Evolutionary conservation across 108 stramenopile genomes (phyloP).

Genomic region (Nannochloropsis granulata): DNA sequence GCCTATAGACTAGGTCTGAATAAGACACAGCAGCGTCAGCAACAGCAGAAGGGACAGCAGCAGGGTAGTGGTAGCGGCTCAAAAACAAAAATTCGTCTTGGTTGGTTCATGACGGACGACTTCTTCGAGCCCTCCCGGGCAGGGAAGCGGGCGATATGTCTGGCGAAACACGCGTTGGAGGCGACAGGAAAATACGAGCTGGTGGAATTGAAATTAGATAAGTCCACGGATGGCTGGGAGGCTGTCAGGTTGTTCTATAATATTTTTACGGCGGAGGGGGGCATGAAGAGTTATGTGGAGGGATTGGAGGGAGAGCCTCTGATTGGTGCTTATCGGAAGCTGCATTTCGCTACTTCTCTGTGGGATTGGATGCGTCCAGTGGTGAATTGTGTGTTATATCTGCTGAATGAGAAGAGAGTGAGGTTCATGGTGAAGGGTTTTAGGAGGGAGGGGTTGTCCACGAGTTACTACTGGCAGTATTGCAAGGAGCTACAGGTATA

Average conservation of each 20-base stretch:
- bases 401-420: neutral
- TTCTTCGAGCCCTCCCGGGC: constrained; percentile 32
- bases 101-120: constrained; percentile 23
- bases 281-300: constrained; percentile 20
- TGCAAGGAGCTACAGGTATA: constrained; percentile 4
- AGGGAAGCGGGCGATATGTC: constrained; percentile 20
- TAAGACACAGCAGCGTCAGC: neutral
- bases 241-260: constrained; percentile 23
- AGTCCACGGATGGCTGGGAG: constrained; percentile 26
- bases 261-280: constrained; percentile 21
- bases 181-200: constrained; percentile 25
- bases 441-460: constrained; percentile 8
- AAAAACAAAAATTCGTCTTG: neutral
- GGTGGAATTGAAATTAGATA: constrained; percentile 18
- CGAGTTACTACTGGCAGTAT: constrained; percentile 19
- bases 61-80: neutral
- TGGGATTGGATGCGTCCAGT: constrained; percentile 27
- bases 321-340: constrained; percentile 4
- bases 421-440: constrained; percentile 11
- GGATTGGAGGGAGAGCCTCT: constrained; percentile 20
- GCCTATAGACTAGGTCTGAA: neutral
- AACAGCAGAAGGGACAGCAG: neutral
- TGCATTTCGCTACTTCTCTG: neutral
- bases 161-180: constrained; percentile 16
- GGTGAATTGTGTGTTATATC: neutral